phyloP scores from a whole-genome alignment of 495 filamentous ascomycete species.

The Penicillium tannophilum region DNA sequence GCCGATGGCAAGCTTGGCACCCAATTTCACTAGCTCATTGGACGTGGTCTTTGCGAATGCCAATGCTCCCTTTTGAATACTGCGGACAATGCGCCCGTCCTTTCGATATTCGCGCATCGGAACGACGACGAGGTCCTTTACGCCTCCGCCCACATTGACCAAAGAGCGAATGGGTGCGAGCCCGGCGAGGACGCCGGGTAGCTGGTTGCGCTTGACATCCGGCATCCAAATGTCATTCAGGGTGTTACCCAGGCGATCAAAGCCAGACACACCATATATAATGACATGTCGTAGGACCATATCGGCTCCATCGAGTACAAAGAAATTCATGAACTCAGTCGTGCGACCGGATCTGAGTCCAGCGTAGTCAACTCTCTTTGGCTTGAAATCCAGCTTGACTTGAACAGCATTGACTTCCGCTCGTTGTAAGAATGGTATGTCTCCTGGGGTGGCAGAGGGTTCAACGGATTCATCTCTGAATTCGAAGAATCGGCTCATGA shows the following conservation, averaged over 20 bases:
- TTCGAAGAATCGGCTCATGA: constrained; percentile 95
- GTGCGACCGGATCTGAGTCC: constrained; percentile 97
- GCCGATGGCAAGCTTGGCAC: constrained; percentile 92
- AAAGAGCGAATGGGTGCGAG: constrained; percentile 87
- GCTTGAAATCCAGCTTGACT: constrained; percentile 93
- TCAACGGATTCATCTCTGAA: constrained; percentile 81
- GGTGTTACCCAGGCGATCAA: constrained; percentile 81
- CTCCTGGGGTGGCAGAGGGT: constrained; percentile 54
- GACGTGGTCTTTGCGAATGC: constrained; percentile 92
- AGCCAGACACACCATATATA: constrained; percentile 87
- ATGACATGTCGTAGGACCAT: constrained; percentile 88
- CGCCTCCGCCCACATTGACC: constrained; percentile 85
- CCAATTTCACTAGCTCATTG: constrained; percentile 85
- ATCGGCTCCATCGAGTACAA: constrained; percentile 85
- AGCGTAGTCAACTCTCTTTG: constrained; percentile 92
- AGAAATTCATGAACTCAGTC: constrained; percentile 98
- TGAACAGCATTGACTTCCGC: constrained; percentile 82
- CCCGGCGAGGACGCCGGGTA: constrained; percentile 85
- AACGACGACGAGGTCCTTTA: constrained; percentile 82
- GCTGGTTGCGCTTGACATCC: constrained; percentile 86
- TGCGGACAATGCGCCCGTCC: constrained; percentile 88
- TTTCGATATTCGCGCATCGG: constrained; percentile 92
- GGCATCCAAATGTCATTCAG: constrained; percentile 98
- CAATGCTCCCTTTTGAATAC: constrained; percentile 84
- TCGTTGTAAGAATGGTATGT: constrained; percentile 87